phyloP scores from a whole-genome alignment of 331 rosid genomes.

The Quercus phellos region DNA sequence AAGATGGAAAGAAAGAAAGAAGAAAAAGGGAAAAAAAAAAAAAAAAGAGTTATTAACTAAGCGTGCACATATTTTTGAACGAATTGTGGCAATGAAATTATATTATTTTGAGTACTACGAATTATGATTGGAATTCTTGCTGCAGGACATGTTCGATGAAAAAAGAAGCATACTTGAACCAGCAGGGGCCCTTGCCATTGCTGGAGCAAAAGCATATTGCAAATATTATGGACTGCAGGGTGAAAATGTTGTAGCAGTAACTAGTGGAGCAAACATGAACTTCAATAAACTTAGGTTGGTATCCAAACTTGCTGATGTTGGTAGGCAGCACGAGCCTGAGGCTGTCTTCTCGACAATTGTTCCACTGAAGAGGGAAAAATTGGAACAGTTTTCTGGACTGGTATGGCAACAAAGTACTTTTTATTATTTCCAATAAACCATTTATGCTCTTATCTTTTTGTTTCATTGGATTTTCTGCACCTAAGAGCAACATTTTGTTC shows the following conservation, averaged over 20 bases:
- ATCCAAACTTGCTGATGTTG: slow-evolving; percentile 4
- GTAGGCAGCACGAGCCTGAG: not conserved
- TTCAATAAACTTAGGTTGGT: slow-evolving; percentile 12
- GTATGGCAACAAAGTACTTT: not conserved
- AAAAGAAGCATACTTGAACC: slow-evolving; percentile 13
- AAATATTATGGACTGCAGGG: slow-evolving; percentile 13
- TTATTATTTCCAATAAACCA: not conserved
- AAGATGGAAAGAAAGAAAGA: not conserved
- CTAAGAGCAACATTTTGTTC: not conserved
- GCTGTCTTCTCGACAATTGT: not conserved
- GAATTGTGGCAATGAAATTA: not conserved
- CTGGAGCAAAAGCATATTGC: slow-evolving; percentile 20
- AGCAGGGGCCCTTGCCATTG: slow-evolving; percentile 14
- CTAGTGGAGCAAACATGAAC: slow-evolving; percentile 24
- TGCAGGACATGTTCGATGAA: slow-evolving; percentile 19
- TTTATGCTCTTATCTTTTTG: not conserved
- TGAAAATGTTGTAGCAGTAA: slow-evolving; percentile 20
- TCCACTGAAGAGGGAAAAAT: not conserved
- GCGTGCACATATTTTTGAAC: not conserved
- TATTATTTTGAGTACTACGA: not conserved
- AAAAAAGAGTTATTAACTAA: not conserved
- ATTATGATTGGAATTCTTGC: not conserved
- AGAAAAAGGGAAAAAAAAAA: not conserved
- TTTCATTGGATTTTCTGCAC: not conserved
- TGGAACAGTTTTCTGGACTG: not conserved